These are phyloP conservation scores for Monilinia vaccinii-corymbosi DNA, from an alignment of 2,329 filamentous ascomycete species.

Conservation along the genomic window DNA sequence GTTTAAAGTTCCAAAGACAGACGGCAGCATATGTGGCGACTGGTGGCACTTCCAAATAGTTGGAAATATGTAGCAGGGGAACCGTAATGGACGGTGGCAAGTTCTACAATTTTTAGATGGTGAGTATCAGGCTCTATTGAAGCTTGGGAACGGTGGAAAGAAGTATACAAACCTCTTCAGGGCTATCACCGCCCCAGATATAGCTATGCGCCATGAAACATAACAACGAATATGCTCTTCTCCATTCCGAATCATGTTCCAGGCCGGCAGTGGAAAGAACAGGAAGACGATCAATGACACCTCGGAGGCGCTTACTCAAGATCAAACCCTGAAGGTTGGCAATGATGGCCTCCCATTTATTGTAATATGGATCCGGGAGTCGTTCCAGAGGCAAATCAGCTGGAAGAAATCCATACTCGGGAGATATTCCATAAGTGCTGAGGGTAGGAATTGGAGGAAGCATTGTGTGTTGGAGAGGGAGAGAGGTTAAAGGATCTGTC, in stretches of 20 bases:
- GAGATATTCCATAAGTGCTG: constrained; percentile 72
- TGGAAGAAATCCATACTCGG: constrained; percentile 79
- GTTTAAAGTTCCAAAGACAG: constrained; percentile 95
- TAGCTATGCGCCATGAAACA: constrained; percentile 91
- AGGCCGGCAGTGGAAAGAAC: constrained; percentile 76
- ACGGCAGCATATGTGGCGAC: constrained; percentile 91
- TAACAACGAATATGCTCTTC: constrained; percentile 81
- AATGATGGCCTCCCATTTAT: constrained; percentile 83
- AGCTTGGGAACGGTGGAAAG: neutral
- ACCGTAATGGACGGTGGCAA: constrained; percentile 76
- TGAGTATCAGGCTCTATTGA: neutral
- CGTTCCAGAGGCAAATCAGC: constrained; percentile 67
- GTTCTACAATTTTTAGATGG: constrained; percentile 29
- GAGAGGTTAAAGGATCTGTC: constrained; percentile 27
- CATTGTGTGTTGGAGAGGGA: constrained; percentile 30
- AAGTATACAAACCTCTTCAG: constrained; percentile 52
- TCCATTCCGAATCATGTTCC: constrained; percentile 81
- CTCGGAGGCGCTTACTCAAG: constrained; percentile 72
- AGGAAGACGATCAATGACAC: constrained; percentile 71
- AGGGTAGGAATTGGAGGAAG: constrained; percentile 53
- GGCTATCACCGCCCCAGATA: constrained; percentile 87
- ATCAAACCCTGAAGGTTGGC: constrained; percentile 82
- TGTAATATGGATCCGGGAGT: constrained; percentile 85
- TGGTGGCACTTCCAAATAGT: constrained; percentile 73
- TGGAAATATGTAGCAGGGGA: constrained; percentile 69